A percentile compares a stretch with the other conserved stretches of the same genome.
These are phyloP conservation scores for Euptelea pleiosperma DNA, from an alignment of 164 flowering plant species.

Conservation along the genomic window DNA sequence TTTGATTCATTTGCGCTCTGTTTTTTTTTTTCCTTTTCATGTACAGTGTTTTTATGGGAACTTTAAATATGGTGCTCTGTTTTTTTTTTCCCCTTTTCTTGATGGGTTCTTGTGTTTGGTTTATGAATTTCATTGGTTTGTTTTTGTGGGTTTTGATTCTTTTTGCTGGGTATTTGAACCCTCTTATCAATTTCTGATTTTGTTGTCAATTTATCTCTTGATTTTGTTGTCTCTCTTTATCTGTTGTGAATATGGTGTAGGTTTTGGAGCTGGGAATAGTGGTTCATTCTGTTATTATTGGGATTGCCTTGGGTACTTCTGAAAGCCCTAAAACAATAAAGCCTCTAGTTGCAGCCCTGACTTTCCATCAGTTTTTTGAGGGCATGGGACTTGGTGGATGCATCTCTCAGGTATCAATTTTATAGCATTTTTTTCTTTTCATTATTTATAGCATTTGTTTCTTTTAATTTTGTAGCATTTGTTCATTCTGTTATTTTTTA, in stretches of 20 bases:
- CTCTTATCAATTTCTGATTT: too few relatives aligned
- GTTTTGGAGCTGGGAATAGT: conserved; percentile 26
- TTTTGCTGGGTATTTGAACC: not conserved
- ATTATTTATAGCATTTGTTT: too few relatives aligned
- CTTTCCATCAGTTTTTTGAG: conserved; percentile 8
- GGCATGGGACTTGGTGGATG: too few relatives aligned
- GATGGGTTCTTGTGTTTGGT: not conserved
- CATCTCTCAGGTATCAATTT: too few relatives aligned
- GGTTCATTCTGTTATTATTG: conserved; percentile 16
- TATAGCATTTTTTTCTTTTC: too few relatives aligned
- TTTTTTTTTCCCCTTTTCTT: not conserved
- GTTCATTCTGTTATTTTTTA: too few relatives aligned
- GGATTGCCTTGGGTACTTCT: conserved; percentile 14
- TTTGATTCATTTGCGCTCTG: not conserved
- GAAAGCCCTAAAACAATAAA: conserved; percentile 9
- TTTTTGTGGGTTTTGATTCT: not conserved
- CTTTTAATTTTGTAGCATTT: too few relatives aligned
- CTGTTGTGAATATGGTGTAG: conserved; percentile 12
- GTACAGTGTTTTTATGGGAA: not conserved
- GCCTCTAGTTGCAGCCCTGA: conserved; percentile 12
- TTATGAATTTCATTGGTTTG: not conserved
- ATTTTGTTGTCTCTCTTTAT: too few relatives aligned
- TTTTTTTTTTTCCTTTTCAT: not conserved
- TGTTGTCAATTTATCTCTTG: too few relatives aligned
- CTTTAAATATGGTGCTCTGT: not conserved